Percentiles rank a stretch among this genome's conserved stretches.
phyloP scores from a whole-genome alignment of 164 flowering plant genomes.

The Annona squamosa region DNA sequence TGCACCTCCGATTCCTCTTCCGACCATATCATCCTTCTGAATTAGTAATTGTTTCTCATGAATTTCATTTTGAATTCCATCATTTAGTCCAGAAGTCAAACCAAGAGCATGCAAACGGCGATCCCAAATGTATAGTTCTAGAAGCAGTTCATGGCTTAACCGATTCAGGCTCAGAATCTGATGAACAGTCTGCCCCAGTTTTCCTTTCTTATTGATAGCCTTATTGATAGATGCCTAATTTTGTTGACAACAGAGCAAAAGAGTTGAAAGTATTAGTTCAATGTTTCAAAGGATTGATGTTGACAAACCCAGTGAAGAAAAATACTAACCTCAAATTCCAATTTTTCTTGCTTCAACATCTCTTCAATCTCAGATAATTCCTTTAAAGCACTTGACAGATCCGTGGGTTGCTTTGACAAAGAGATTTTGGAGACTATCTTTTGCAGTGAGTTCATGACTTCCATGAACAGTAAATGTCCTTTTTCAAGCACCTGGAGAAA shows the following conservation, averaged over 20 bases:
- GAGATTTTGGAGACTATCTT: conserved; percentile 33
- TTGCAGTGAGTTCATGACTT: conserved; percentile 43
- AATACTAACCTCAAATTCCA: conserved; percentile 69
- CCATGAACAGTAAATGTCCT: conserved; percentile 52
- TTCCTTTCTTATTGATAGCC: conserved; percentile 27
- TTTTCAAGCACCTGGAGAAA: conserved; percentile 46
- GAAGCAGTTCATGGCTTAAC: conserved; percentile 57
- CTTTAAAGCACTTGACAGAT: conserved; percentile 28
- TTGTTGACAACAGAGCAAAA: background rate
- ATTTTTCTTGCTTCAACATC: conserved; percentile 55
- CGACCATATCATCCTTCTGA: conserved; percentile 17
- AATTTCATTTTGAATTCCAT: conserved; percentile 9
- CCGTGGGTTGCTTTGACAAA: conserved; percentile 12
- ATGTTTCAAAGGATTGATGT: background rate
- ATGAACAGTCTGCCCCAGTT: conserved; percentile 25
- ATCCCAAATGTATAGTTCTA: conserved; percentile 78
- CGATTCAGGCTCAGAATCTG: conserved; percentile 58
- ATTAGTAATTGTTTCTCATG: conserved; percentile 10
- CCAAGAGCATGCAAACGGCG: conserved; percentile 48
- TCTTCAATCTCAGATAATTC: conserved; percentile 50
- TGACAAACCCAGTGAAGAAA: background rate
- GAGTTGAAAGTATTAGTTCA: background rate
- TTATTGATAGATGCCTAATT: conserved; percentile 39
- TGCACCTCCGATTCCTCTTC: conserved; percentile 6
- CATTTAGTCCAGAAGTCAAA: conserved; percentile 16